Evolutionary conservation across 441 rosid genomes (phyloP), one percentile per base, ranked within the genome.

Genomic region (Melastoma candidum): DNA sequence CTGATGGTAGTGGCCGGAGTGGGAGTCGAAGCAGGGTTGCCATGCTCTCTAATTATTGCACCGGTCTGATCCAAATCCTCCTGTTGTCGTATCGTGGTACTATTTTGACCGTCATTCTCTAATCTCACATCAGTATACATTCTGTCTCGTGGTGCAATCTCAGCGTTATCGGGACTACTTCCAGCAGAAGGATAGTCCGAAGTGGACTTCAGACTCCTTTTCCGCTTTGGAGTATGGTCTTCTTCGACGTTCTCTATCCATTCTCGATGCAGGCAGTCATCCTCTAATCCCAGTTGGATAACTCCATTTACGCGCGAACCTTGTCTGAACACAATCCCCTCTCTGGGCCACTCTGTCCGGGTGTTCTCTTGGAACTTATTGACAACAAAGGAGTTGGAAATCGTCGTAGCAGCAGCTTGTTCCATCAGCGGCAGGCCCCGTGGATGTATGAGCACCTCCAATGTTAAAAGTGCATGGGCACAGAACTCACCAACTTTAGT

Each of bases 381-480:
- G 59, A 68, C 71, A 49, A 56, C 65, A 14, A 46, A 44, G 47
- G 72, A 59, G 54, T 54, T 36, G 41, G 41, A 36, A 36, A 4
- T 46, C 1, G 11, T 43, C 48, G 32, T 44, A 14, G 54, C 47
- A 9, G 88, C 44, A 3, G 72, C 68, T 26, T 68, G 70, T 68
- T 74, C 75, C 22, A 66, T 72, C 46, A 79, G 53, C 3, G 95
- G 86, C 60, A 79, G 84, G 44, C 72, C 81, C 67, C 96, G 72
- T 1, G 96, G 96, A 74, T 86, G 97, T 53, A 89, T 77, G 60
- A 89, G 80, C 57, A 79, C 86, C 74, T 84, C 98, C 74, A 86
- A 72, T 50, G 82, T 72, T 62, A 80, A 65, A 59, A 89, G 73
- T 32, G 99, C 95, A 45, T 73, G 63, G 24, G 80, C 80, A 63